Base-by-base conservation (phyloP, 1,139 yeast genomes). In the Meyerozyma carpophila region DNA sequence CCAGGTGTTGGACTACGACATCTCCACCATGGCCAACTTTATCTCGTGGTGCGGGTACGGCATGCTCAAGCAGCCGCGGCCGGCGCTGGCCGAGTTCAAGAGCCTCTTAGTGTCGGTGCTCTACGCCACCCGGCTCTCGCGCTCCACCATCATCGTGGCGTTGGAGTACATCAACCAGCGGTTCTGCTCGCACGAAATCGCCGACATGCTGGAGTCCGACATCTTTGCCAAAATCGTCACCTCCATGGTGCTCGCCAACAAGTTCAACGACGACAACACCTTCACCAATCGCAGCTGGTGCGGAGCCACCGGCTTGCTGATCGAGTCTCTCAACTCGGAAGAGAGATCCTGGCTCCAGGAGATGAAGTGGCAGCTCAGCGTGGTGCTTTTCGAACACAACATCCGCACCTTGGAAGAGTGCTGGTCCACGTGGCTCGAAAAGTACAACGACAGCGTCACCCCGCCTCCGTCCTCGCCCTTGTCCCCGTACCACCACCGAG, bases 221-320 rank as follows among this genome's bases (percentile, higher is more conserved):
- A 76, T 84, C 45, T 87, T 84, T 55, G 74, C 79, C 50, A 75
- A 79, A 57, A 69, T 89, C 44, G 82, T 85, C 40, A 75, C 85
- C 27, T 77, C 95, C 1, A 73, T 93, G 40, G 78, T 93, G 36
- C 72, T 93, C 50, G 95, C 97, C 39, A 93, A 93, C 69, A 93
- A 93, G 66, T 88, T 90, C 62, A 90, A 91, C 60, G 98, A 93
- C 63, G 98, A 93, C 68, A 90, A 91, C 66, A 93, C 98, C 24
- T 93, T 93, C 59, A 90, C 96, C 48, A 93, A 91, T 67, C 82
- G 82, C 58, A 89, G 96, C 8, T 93, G 98, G 98, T 78, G 90
- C 40, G 93, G 90, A 45, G 98, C 97, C 20, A 87, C 97, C 11
- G 95, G 95, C 24, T 75, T 93, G 50, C 68, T 79, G 13, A 73